phyloP scores from a whole-genome alignment of 1,284 basidiomycete species.

The Athelia psychrophila region DNA sequence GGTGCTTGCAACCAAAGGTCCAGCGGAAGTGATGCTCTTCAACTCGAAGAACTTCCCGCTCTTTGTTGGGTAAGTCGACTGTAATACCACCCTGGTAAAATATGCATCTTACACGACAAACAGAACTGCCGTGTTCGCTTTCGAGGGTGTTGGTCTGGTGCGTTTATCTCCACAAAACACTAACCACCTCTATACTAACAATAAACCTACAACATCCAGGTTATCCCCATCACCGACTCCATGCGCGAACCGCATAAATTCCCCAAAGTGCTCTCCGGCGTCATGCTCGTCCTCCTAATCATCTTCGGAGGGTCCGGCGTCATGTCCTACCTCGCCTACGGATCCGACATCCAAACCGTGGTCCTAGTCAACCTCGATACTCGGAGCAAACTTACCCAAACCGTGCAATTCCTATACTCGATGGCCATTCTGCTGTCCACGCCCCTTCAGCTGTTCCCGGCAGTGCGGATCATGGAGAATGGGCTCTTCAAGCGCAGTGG shows the following conservation, averaged over 20 bases:
- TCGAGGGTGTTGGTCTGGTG: constrained; percentile 95
- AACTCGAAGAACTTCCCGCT: constrained; percentile 89
- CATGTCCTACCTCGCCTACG: constrained; percentile 88
- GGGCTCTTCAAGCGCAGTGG: constrained; percentile 92
- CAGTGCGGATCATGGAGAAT: constrained; percentile 95
- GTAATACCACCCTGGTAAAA: too few relatives aligned
- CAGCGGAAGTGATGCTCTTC: constrained; percentile 87
- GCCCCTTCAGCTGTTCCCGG: constrained; percentile 96
- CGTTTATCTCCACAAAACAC: too few relatives aligned
- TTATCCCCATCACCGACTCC: constrained; percentile 96
- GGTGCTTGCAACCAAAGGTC: constrained; percentile 63
- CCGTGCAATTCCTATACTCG: constrained; percentile 86
- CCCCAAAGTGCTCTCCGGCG: constrained; percentile 83
- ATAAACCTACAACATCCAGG: constrained; percentile 28
- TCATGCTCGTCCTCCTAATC: constrained; percentile 81
- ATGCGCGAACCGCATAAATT: constrained; percentile 96
- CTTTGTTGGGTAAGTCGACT: constrained; percentile 75
- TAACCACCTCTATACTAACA: too few relatives aligned
- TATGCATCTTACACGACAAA: constrained; percentile 7
- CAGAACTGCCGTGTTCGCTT: constrained; percentile 97
- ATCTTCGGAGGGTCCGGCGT: constrained; percentile 91
- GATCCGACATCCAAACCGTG: constrained; percentile 86
- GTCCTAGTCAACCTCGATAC: constrained; percentile 94
- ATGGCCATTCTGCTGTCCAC: constrained; percentile 93
- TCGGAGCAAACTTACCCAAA: constrained; percentile 85